Base-by-base conservation (phyloP, 2,329 filamentous ascomycete genomes). In the Colletotrichum godetiae region DNA sequence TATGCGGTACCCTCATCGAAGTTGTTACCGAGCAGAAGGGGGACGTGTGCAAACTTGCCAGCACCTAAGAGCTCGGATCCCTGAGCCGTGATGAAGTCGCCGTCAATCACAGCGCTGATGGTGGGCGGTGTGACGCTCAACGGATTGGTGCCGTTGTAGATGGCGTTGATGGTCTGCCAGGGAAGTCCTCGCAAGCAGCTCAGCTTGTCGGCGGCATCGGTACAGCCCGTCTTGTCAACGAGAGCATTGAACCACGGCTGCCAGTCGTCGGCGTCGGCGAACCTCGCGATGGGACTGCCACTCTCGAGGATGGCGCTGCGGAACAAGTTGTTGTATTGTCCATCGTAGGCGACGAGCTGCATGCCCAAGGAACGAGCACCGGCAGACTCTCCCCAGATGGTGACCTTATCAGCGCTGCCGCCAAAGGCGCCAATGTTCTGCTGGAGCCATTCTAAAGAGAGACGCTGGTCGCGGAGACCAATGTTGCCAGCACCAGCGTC, bases 1-100 rank as follows among this genome's bases (percentile, higher is more conserved):
- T 92, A 92, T 3, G 92, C 79, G 0, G 91, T 92, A 5, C 90
- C 90, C 79, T 93, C 91, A 78, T 93, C 91, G 82, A 92, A 89
- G 79, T 90, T 88, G 77, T 91, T 86, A 53, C 91, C 91, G 31
- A 90, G 83, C 66, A 93, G 92, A 77, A 92, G 87, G 4, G 91
- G 91, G 0, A 93, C 88, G 13, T 89, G 86, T 68, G 92, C 88
- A 75, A 93, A 93, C 24, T 87, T 86, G 56, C 91, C 90, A 7
- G 85, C 79, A 0, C 82, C 80, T 3, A 94, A 82, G 74, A 92
- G 89, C 5, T 85, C 79, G 6, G 87, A 88, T 46, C 82, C 84
- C 59, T 84, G 78, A 13, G 73, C 77, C 13, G 83, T 84, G 19
- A 87, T 80, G 11, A 84, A 84, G 61, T 84, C 80, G 15, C 79